phyloP scores from a whole-genome alignment of 768 basidiomycete species.

The Trichaptum fuscoviolaceum region DNA sequence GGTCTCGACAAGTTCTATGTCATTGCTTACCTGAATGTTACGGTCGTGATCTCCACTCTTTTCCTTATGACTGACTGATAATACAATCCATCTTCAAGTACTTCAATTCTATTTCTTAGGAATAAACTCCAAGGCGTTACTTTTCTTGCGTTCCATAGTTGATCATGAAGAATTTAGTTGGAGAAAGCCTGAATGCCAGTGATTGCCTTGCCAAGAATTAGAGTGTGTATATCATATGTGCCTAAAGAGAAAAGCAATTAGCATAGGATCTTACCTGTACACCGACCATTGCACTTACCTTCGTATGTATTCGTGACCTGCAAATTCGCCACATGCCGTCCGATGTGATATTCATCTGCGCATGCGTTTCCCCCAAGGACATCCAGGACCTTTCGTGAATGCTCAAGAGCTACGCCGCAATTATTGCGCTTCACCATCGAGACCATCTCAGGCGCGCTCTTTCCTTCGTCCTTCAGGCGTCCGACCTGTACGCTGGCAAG shows the following conservation, averaged over 20 bases:
- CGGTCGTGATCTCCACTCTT: too few species aligned
- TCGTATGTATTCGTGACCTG: conserved; percentile 98
- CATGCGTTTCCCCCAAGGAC: conserved; percentile 93
- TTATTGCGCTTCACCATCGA: conserved; percentile 95
- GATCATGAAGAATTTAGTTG: conserved; percentile 29
- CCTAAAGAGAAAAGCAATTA: conserved; percentile 30
- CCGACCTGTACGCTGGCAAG: conserved; percentile 45
- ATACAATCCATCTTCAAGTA: too few species aligned
- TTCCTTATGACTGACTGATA: too few species aligned
- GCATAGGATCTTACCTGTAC: conserved; percentile 5
- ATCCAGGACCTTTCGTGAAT: conserved; percentile 77
- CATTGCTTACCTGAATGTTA: too few species aligned
- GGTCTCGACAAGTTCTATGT: too few species aligned
- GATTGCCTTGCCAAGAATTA: conserved; percentile 90
- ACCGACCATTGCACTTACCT: conserved; percentile 39
- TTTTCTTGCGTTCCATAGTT: too few species aligned
- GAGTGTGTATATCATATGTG: conserved; percentile 78
- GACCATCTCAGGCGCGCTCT: conserved; percentile 84
- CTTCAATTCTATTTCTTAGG: too few species aligned
- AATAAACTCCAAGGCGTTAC: too few species aligned
- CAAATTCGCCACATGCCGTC: conserved; percentile 90
- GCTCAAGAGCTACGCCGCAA: conserved; percentile 86
- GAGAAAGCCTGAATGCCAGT: conserved; percentile 86
- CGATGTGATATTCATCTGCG: conserved; percentile 93
- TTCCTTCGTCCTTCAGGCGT: conserved; percentile 75